Conservation (phyloP, 768 basidiomycete species). For the Pleurotus cornucopiae region DNA sequence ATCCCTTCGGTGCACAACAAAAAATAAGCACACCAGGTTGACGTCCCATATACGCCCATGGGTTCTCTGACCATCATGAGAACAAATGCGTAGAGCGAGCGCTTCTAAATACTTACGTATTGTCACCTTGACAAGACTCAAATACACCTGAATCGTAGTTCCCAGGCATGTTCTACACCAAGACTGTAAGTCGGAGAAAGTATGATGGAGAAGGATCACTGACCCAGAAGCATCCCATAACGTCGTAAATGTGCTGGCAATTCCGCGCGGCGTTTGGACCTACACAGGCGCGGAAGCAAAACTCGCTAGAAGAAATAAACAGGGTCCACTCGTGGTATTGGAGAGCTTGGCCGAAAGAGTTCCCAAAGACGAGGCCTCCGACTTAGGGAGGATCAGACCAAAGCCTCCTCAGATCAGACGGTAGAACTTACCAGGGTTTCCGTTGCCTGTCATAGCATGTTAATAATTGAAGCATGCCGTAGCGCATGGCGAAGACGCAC, state of each 20-base stretch:
- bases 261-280: conserved; percentile 50
- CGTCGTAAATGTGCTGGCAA: conserved; percentile 79
- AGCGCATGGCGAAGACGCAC: conserved; percentile 12
- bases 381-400: not conserved
- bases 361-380: conserved; percentile 14
- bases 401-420: no score
- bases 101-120: conserved; percentile 29
- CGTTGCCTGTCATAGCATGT: conserved; percentile 6
- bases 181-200: conserved; percentile 10
- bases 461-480: not conserved
- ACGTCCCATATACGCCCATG: conserved; percentile 71
- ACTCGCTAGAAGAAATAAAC: conserved; percentile 65
- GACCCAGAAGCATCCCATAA: conserved; percentile 58
- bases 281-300: conserved; percentile 73
- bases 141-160: conserved; percentile 57
- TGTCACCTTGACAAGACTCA: conserved; percentile 62
- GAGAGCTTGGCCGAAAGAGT: conserved; percentile 29
- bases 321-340: conserved; percentile 83
- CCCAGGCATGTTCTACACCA: conserved; percentile 68
- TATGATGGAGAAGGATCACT: conserved; percentile 9
- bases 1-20: not conserved
- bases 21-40: conserved; percentile 43
- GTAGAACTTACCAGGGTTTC: conserved; percentile 18
- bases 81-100: no score
- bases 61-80: conserved; percentile 29